Conservation (phyloP, 371 early-diverging fungal genomes). For the Mortierella sp. region DNA sequence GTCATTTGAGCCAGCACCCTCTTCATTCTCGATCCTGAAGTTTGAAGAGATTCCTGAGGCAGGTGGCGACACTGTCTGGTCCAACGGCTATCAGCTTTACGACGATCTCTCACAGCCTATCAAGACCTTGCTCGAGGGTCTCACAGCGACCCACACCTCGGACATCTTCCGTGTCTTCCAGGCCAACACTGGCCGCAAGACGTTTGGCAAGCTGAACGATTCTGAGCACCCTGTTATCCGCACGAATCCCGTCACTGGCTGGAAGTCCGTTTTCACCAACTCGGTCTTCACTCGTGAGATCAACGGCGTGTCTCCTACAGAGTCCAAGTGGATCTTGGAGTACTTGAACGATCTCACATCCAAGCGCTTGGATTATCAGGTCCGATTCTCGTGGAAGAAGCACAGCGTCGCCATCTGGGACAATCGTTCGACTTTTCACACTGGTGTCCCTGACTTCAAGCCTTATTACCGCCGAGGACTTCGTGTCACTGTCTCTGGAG, state of each 20-base stretch:
- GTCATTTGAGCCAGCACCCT: conserved; percentile 67
- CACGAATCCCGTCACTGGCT: conserved; percentile 77
- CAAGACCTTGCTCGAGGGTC: conserved; percentile 65
- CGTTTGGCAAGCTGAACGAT: conserved; percentile 59
- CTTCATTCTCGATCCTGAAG: conserved; percentile 65
- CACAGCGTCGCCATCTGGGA: conserved; percentile 78
- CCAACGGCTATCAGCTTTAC: conserved; percentile 68
- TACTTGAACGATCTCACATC: conserved; percentile 62
- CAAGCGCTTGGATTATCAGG: conserved; percentile 67
- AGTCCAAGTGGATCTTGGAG: conserved; percentile 66
- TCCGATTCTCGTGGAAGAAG: conserved; percentile 71
- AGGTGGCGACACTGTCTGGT: conserved; percentile 74
- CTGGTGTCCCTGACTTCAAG: conserved; percentile 65
- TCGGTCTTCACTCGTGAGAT: conserved; percentile 70
- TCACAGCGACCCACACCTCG: conserved; percentile 71
- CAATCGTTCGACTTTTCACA: conserved; percentile 65
- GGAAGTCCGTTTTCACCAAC: conserved; percentile 74
- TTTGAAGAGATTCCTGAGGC: conserved; percentile 62
- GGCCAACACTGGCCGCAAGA: conserved; percentile 48
- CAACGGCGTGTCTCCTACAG: conserved; percentile 61
- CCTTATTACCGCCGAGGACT: conserved; percentile 59
- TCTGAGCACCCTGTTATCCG: conserved; percentile 68
- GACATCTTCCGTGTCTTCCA: conserved; percentile 59
- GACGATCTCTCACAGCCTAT: conserved; percentile 66
- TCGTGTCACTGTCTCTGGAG: conserved; percentile 65